These are phyloP conservation scores for Sporobolomyces phaffii DNA, from an alignment of 768 basidiomycete genomes.

Conservation along the genomic window DNA sequence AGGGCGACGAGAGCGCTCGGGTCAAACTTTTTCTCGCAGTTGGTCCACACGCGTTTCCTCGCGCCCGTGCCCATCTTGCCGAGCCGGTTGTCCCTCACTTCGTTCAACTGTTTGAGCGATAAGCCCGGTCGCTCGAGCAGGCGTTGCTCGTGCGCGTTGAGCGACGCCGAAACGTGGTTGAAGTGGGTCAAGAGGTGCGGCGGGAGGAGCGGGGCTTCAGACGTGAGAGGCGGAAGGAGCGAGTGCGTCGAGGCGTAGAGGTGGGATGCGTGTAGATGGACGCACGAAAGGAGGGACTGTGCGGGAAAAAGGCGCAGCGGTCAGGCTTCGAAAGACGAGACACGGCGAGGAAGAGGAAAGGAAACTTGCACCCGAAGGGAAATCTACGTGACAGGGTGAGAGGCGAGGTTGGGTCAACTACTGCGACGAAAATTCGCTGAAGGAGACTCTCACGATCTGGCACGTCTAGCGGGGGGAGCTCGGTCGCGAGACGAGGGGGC, in stretches of 20 bases:
- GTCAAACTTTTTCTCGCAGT: conserved; percentile 23
- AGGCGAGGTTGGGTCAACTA: too few species aligned
- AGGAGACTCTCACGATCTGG: too few species aligned
- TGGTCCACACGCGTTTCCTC: conserved; percentile 9
- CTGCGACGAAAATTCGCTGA: background rate
- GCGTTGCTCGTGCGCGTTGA: background rate
- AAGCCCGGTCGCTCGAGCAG: background rate
- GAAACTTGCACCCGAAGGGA: conserved; percentile 1
- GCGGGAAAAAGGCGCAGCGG: too few species aligned
- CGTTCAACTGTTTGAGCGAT: background rate
- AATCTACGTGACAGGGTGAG: too few species aligned
- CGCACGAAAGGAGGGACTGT: background rate
- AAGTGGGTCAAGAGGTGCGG: background rate
- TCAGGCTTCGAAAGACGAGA: background rate
- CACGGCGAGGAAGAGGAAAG: background rate
- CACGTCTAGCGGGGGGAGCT: background rate
- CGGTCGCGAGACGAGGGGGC: background rate
- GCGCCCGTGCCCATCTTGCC: background rate
- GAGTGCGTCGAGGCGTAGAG: background rate
- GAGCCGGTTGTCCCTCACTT: background rate
- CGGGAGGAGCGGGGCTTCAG: background rate
- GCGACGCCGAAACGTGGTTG: background rate
- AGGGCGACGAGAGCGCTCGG: conserved; percentile 19
- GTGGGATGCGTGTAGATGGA: conserved; percentile 13
- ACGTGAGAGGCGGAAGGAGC: conserved; percentile 28